Evolutionary conservation across 2,329 filamentous ascomycete genomes (phyloP).

Genomic region (Ramularia endophylla): DNA sequence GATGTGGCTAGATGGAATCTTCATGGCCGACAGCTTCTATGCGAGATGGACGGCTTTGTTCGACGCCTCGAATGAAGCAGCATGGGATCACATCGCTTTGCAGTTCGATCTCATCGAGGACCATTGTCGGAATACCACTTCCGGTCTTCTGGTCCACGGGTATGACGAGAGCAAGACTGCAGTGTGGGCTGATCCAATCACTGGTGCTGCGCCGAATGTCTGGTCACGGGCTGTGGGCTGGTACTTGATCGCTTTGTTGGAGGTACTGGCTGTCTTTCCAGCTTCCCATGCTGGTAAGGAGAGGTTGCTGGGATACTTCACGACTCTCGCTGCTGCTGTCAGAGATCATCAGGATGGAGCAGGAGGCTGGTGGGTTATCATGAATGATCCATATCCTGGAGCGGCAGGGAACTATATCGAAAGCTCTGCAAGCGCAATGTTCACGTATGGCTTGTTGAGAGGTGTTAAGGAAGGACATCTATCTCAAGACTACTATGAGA

Average conservation of each 20-base stretch:
- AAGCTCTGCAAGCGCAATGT: slow-evolving; percentile 54
- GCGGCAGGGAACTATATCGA: slow-evolving; percentile 52
- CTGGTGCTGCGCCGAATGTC: slow-evolving; percentile 47
- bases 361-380: slow-evolving; percentile 54
- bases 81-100: slow-evolving; percentile 31
- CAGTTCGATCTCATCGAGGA: slow-evolving; percentile 40
- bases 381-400: slow-evolving; percentile 48
- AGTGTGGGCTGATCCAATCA: slow-evolving; percentile 47
- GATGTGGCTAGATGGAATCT: slow-evolving; percentile 51
- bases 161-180: slow-evolving; percentile 47
- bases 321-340: slow-evolving; percentile 36
- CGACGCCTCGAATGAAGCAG: slow-evolving; percentile 14
- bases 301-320: slow-evolving; percentile 31
- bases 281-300: slow-evolving; percentile 30
- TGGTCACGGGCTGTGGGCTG: slow-evolving; percentile 52
- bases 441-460: slow-evolving; percentile 48
- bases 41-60: slow-evolving; percentile 24
- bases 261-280: slow-evolving; percentile 39
- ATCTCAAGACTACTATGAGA: slow-evolving; percentile 45
- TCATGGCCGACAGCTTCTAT: slow-evolving; percentile 43
- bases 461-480: slow-evolving; percentile 39
- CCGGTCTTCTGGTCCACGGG: slow-evolving; percentile 48
- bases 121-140: slow-evolving; percentile 37
- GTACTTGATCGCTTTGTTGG: slow-evolving; percentile 48
- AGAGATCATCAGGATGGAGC: slow-evolving; percentile 46